Conservation (phyloP, 345 rosid genomes). For the Cardiospermum halicacabum region DNA sequence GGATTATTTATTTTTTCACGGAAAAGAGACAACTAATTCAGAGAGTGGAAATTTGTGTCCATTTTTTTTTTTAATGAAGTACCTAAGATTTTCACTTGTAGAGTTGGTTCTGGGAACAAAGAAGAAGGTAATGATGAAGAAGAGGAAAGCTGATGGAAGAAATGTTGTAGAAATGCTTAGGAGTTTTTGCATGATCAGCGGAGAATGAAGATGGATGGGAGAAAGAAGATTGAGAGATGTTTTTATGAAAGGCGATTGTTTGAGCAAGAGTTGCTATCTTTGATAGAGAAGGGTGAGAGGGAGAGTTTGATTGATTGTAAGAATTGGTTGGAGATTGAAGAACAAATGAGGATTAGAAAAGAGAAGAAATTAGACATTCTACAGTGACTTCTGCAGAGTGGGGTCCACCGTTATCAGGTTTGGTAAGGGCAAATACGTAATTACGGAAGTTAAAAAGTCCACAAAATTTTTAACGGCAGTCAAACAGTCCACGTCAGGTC, state of each 20-base stretch:
- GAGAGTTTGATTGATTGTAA: constrained; percentile 43
- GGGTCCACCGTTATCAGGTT: no score
- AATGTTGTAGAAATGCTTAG: constrained; percentile 27
- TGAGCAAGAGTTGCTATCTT: constrained; percentile 51
- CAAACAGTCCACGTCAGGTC: no score
- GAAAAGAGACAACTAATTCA: constrained; percentile 50
- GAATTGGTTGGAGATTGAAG: constrained; percentile 56
- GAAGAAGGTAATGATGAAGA: constrained; percentile 37
- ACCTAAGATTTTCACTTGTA: constrained; percentile 38
- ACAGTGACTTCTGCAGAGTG: no score
- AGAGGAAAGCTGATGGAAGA: constrained; percentile 40
- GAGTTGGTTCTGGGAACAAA: constrained; percentile 32
- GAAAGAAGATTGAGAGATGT: constrained; percentile 42
- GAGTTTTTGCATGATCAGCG: constrained; percentile 46
- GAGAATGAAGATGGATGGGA: constrained; percentile 47
- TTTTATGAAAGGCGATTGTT: constrained; percentile 36
- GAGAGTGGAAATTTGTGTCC: constrained; percentile 43
- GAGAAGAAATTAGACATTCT: constrained; percentile 53
- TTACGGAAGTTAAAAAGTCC: no score
- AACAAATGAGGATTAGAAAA: constrained; percentile 44
- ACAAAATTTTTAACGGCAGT: no score
- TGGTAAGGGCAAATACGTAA: no score
- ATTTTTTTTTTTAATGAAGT: constrained; percentile 54
- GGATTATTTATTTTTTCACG: constrained; percentile 30
- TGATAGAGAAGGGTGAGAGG: constrained; percentile 51